Evolutionary conservation across 1,284 basidiomycete genomes (phyloP).

Genomic region (Ceraceosorus guamensis): DNA sequence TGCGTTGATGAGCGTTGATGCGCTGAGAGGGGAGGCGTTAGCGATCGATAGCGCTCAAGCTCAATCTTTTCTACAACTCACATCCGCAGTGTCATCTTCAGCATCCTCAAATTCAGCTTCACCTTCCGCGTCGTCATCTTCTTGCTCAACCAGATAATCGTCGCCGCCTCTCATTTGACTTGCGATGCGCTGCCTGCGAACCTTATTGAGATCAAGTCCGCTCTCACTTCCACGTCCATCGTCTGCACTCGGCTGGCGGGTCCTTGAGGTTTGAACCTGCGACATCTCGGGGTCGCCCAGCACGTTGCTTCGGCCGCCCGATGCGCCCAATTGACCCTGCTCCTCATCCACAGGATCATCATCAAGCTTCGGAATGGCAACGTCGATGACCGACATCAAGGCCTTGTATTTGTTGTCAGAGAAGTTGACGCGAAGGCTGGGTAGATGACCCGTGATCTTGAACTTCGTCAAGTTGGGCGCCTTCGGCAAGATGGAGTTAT

Average conservation of each 20-base stretch:
- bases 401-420: conserved; percentile 94
- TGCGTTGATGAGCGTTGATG: conserved; percentile 66
- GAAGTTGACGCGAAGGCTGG: conserved; percentile 81
- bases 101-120: conserved; percentile 38
- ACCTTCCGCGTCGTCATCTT: conserved; percentile 24
- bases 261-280: background rate
- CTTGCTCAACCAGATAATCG: conserved; percentile 33
- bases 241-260: background rate
- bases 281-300: conserved; percentile 10
- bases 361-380: conserved; percentile 77
- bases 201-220: conserved; percentile 33
- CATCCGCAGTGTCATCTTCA: conserved; percentile 36
- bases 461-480: conserved; percentile 78
- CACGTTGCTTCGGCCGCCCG: background rate
- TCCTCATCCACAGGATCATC: conserved; percentile 50
- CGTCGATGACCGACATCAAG: conserved; percentile 85
- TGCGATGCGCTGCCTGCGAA: conserved; percentile 27
- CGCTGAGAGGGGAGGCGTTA: conserved; percentile 11
- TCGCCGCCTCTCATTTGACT: conserved; percentile 38
- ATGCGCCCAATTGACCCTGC: background rate
- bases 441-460: conserved; percentile 85
- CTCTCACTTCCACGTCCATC: background rate
- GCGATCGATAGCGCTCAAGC: conserved; percentile 1
- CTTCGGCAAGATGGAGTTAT: conserved; percentile 86
- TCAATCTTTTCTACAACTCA: conserved; percentile 15